Base-by-base conservation (phyloP, 1,139 yeast genomes). In the Suhomyces anneliseae region DNA sequence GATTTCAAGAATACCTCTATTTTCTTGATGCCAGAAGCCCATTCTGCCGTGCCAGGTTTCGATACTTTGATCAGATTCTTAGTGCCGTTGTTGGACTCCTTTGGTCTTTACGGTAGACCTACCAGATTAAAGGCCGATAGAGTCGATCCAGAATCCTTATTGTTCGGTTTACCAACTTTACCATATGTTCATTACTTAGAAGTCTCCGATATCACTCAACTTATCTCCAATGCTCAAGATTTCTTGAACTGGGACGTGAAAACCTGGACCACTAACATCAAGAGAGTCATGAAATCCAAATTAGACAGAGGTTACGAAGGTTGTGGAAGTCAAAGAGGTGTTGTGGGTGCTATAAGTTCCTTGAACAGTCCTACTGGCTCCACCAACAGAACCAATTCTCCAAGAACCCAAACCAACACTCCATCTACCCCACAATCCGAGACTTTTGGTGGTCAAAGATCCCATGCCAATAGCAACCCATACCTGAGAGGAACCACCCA, bases 11-110 rank as follows among this genome's bases (percentile, higher is more conserved):
- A 83, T 44, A 86, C 96, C 1, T 81, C 90, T n/a, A 82, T 93
- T 34, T 92, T 92, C 62, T 70, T 93, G 54, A 92, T 93, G 97
- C 97, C 98, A 6, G 97, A 93, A 62, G 87, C 81, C 59, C 98
- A 90, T 65, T 85, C 92, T 35, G 85, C 96, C 10, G 97, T 93
- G 36, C 95, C 95, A 0, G 97, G 98, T 7, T 92, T 85, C 65
- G 98, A 93, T 65, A 92, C 98, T 1, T 77, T 92, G 58, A 92
- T 93, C 50, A 75, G 98, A 53, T 90, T 90, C 61, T 70, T 93
- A 58, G 77, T 93, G 6, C 98, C 98, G 0, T 71, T 89, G 26
- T 74, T 90, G 69, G 97, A 93, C 62, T 81, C 95, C 1, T 93
- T 90, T 69, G 85, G 85, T 38, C 75, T 93, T 39, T 93, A 93